phyloP scores from a whole-genome alignment of 768 basidiomycete genomes.

The Auricularia sp. region DNA sequence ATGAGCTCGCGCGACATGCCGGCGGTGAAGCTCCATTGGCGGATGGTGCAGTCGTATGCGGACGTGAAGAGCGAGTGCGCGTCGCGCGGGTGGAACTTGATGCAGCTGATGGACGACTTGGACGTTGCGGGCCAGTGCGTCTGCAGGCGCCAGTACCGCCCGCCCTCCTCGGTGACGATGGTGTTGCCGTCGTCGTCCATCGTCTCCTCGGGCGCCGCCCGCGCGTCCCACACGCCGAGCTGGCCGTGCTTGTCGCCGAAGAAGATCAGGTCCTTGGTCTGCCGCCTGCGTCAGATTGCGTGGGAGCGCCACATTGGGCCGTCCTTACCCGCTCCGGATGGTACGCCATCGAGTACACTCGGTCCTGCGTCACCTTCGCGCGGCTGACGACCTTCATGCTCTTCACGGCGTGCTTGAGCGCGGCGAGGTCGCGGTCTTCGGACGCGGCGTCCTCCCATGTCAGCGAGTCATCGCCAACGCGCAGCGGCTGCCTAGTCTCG shows the following conservation, averaged over 20 bases:
- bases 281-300: neutral
- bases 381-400: conserved; percentile 57
- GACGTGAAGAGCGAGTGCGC: conserved; percentile 72
- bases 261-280: conserved; percentile 71
- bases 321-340: conserved; percentile 50
- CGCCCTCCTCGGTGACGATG: conserved; percentile 41
- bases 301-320: neutral
- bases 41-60: conserved; percentile 73
- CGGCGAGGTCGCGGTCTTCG: conserved; percentile 38
- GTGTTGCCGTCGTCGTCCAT: conserved; percentile 50
- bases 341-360: conserved; percentile 70
- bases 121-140: conserved; percentile 75
- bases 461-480: conserved; percentile 17
- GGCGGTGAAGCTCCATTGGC: conserved; percentile 60
- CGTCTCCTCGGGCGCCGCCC: conserved; percentile 53
- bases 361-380: conserved; percentile 68
- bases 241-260: conserved; percentile 83
- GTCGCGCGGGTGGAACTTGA: conserved; percentile 69
- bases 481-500: conserved; percentile 27
- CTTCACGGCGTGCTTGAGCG: conserved; percentile 44
- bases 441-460: conserved; percentile 31
- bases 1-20: conserved; percentile 64
- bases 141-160: conserved; percentile 72
- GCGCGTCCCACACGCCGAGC: conserved; percentile 80
- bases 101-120: conserved; percentile 67